Base-by-base conservation (phyloP, 2,329 filamentous ascomycete species). In the Cytospora chrysosperma region DNA sequence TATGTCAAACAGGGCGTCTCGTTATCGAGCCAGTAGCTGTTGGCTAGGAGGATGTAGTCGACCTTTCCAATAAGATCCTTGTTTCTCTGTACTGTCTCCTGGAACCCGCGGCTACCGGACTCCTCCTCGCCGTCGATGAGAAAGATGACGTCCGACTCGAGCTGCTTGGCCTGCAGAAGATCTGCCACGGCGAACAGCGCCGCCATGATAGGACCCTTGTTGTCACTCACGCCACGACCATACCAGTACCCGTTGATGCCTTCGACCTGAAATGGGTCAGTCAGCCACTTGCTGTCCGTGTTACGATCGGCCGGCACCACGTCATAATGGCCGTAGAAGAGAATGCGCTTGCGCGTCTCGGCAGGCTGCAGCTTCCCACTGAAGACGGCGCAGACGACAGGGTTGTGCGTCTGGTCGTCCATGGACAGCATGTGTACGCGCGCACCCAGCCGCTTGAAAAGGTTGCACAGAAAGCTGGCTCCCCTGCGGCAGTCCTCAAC, bases 321-420 rank as follows among this genome's bases (percentile, higher is more conserved):
- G 72, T 99, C 95, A 79, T 99, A 99, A 74, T 99, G 95, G 0
- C 96, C 95, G 72, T 99, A 99, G 74, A 99, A 99, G 0, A 99
- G 79, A 10, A 98, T 91, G 32, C 92, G 93, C 77, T 95, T 97
- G 21, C 91, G 85, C 28, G 85, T 81, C 28, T 85, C 82, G 0
- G 85, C 79, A 1, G 87, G 85, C 13, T 86, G 82, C 65, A 83
- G 86, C 75, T 88, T 95, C 4, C 90, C 93, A 52, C 86, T 85
- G 74, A 99, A 99, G 65, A 89, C 90, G 49, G 95, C 95, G 69
- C 91, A 89, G 0, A 99, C 93, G n/a, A 99, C 89, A 0, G 95
- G 95, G 72, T 98, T 98, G 70, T 91, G 89, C 15, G 74, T 70
- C 32, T 84, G 81, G 69, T 90, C 87, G 37, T 89, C 86, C 0